Evolutionary conservation across 2,329 filamentous ascomycete species (phyloP).

Genomic region (Monilinia vaccinii-corymbosi): DNA sequence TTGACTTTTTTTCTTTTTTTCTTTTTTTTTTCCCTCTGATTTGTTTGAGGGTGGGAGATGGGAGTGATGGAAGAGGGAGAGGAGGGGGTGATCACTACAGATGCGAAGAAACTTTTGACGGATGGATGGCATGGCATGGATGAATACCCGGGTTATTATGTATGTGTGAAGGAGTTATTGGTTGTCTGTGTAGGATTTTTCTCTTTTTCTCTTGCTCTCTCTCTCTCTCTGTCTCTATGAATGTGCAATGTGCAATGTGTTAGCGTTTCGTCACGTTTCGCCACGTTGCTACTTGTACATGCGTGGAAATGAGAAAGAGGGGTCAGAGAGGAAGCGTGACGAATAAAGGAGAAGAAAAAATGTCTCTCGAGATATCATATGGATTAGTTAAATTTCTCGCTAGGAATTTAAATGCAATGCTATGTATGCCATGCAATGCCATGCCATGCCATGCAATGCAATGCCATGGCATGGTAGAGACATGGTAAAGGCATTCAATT

Average conservation of each 20-base stretch:
- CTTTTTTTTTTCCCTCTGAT: not conserved
- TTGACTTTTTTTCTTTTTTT: not conserved
- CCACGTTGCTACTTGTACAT: too few species aligned
- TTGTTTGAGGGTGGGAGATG: not conserved
- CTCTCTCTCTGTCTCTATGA: not conserved
- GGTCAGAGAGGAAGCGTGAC: not conserved
- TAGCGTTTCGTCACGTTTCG: not conserved
- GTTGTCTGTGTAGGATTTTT: not conserved
- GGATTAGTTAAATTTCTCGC: too few species aligned
- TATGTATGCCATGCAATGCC: too few species aligned
- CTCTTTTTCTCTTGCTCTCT: not conserved
- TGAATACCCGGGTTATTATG: constrained; percentile 1
- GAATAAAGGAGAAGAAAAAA: too few species aligned
- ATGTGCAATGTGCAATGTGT: not conserved
- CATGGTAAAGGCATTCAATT: too few species aligned
- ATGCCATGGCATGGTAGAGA: too few species aligned
- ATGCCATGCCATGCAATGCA: too few species aligned
- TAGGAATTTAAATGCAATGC: too few species aligned
- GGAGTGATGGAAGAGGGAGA: not conserved
- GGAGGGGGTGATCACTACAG: not conserved
- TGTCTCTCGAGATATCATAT: too few species aligned
- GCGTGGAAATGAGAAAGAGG: not conserved
- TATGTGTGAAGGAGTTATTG: not conserved
- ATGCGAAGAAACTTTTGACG: not conserved
- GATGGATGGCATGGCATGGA: constrained; percentile 1